Base-by-base conservation (phyloP, 2,329 filamentous ascomycete species). In the Ascochyta fabae region DNA sequence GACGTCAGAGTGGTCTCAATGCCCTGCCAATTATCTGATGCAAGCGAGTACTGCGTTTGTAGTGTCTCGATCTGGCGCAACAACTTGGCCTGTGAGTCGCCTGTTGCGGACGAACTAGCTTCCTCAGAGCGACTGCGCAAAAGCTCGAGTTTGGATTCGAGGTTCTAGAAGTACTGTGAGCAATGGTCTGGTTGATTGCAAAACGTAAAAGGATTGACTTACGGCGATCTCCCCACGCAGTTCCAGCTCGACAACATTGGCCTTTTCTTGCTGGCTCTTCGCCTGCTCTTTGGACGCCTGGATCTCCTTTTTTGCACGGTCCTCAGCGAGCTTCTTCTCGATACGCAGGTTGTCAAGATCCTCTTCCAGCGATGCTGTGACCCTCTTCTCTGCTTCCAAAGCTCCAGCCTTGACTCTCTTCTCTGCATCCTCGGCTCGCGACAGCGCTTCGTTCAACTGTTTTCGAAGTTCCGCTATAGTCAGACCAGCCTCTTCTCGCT, bases 21-120 rank as follows among this genome's bases (percentile, higher is more conserved):
- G 0, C 92, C 91, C 71, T 97, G 93, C 95, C 96, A 99, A 67
- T 99, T 99, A 70, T 96, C 92, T 64, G 91, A 95, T 1, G 95
- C 95, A 50, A 96, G 88, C 0, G 92, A 88, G 76, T 99, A 96
- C 73, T 99, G 96, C 6, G 91, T 95, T 75, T 99, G 95, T 34
- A 99, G 79, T 0, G 91, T 97, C 78, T 99, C 95, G 49, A 99
- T 90, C 76, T 99, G 96, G 36, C 95, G 87, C 39, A 98, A 81
- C 36, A 98, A 81, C 74, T 97, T 98, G 39, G 90, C 90, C 67
- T 96, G 92, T 0, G 90, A 86, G 70, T 96, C 91, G 13, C 92
- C 90, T 6, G 87, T 87, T 13, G 86, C 86, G 15, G 91, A 90
- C 3, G 92, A 94, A 1, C 92, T 92, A 0, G 87, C 91, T 75